Evolutionary conservation across 2,329 filamentous ascomycete species (phyloP).

Genomic region (Exophiala xenobiotica): DNA sequence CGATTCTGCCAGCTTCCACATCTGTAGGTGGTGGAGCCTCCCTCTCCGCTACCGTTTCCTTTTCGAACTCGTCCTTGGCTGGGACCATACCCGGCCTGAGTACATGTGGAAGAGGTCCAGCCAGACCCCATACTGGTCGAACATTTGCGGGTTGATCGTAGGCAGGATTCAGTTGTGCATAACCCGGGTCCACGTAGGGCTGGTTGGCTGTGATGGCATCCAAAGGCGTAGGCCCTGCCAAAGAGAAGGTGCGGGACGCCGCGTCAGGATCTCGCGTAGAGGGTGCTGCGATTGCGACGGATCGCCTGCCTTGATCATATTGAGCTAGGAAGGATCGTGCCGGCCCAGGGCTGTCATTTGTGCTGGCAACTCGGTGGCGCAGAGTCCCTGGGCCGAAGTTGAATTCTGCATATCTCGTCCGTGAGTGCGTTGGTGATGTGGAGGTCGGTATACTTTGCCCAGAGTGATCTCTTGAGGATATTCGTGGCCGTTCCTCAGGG

Average conservation of each 20-base stretch:
- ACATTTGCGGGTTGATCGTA: constrained; percentile 53
- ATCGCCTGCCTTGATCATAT: constrained; percentile 8
- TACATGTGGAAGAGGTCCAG: constrained; percentile 55
- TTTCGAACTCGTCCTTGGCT: constrained; percentile 40
- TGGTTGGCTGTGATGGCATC: constrained; percentile 36
- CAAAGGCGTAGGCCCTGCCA: constrained; percentile 32
- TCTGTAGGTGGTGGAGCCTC: constrained; percentile 5
- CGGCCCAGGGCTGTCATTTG: constrained; percentile 13
- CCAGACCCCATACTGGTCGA: constrained; percentile 55
- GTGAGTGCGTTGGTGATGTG: constrained; percentile 4
- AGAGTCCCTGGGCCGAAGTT: constrained; percentile 9
- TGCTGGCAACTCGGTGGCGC: constrained; percentile 12
- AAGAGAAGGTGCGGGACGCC: constrained; percentile 30
- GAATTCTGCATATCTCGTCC: constrained; percentile 8
- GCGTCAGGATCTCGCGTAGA: constrained; percentile 6
- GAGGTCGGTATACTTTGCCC: constrained; percentile 6
- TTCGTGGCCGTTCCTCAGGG: constrained; percentile 8
- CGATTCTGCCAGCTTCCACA: constrained; percentile 16
- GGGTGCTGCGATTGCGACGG: constrained; percentile 12
- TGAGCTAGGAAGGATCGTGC: constrained; percentile 5
- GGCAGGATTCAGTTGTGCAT: constrained; percentile 54
- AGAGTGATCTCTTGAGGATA: constrained; percentile 9
- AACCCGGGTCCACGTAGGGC: constrained; percentile 54
- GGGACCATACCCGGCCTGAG: constrained; percentile 56
- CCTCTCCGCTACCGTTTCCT: constrained; percentile 22